Evolutionary conservation across 768 basidiomycete genomes (phyloP).

Genomic region (Mycena rebaudengoi): DNA sequence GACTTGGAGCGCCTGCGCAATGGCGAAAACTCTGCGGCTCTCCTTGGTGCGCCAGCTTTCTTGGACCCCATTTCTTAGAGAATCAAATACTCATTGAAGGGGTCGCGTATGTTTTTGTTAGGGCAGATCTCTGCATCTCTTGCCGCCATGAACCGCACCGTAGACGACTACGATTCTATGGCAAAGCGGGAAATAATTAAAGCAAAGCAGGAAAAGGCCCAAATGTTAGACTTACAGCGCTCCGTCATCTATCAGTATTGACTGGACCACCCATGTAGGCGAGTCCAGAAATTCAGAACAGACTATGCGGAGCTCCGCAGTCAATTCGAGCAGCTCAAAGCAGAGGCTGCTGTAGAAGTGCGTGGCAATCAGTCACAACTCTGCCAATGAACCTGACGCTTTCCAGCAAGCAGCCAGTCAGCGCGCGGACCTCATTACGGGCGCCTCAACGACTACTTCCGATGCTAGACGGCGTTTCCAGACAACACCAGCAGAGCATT

Average conservation of each 20-base stretch:
- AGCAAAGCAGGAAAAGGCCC: slow-evolving; percentile 95
- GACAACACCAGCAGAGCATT: slow-evolving; percentile 49
- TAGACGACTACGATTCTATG: slow-evolving; percentile 98
- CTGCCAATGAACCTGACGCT: neutral
- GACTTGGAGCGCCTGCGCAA: slow-evolving; percentile 85
- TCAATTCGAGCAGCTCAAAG: slow-evolving; percentile 85
- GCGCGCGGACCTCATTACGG: slow-evolving; percentile 71
- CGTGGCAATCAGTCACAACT: slow-evolving; percentile 23
- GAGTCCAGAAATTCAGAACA: slow-evolving; percentile 89
- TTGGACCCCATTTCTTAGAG: neutral
- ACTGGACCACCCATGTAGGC: slow-evolving; percentile 56
- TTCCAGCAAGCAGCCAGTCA: slow-evolving; percentile 65
- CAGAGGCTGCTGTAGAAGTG: slow-evolving; percentile 60
- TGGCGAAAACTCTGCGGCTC: slow-evolving; percentile 82
- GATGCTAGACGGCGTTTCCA: slow-evolving; percentile 77
- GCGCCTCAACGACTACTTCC: slow-evolving; percentile 51
- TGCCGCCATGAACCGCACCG: slow-evolving; percentile 91
- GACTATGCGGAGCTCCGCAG: slow-evolving; percentile 86
- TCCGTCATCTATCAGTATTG: neutral
- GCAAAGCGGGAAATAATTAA: slow-evolving; percentile 96
- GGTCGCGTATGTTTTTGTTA: slow-evolving; percentile 48
- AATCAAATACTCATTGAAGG: slow-evolving; percentile 23
- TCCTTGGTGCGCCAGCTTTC: slow-evolving; percentile 71
- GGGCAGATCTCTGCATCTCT: slow-evolving; percentile 98
- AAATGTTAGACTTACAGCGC: slow-evolving; percentile 63